These are phyloP conservation scores for Neophaeococcomyces mojaviensis DNA, from an alignment of 2,329 filamentous ascomycete genomes.

Conservation along the genomic window DNA sequence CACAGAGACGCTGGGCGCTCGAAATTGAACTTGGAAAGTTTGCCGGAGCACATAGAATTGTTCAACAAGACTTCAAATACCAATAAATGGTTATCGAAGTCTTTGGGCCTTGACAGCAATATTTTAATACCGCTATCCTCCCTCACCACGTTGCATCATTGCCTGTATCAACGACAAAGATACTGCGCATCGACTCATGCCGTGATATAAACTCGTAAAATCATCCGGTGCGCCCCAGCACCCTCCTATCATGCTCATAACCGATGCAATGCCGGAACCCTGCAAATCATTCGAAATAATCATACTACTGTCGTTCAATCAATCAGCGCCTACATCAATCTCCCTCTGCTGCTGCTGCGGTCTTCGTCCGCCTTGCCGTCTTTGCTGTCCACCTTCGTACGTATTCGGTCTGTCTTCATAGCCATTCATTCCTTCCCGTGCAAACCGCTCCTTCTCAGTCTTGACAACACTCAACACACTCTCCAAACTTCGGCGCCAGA, in stretches of 20 bases:
- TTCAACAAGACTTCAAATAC: too few species aligned
- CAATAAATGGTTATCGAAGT: too few species aligned
- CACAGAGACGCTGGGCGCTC: background rate
- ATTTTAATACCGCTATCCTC: too few species aligned
- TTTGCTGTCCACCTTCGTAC: conserved; percentile 5
- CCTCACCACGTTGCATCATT: too few species aligned
- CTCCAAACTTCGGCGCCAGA: conserved; percentile 77
- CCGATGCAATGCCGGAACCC: too few species aligned
- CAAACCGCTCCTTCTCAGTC: conserved; percentile 71
- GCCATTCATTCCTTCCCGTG: conserved; percentile 49
- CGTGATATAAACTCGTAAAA: too few species aligned
- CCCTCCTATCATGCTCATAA: too few species aligned
- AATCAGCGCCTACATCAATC: conserved; percentile 14
- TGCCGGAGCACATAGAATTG: background rate
- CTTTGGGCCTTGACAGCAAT: background rate
- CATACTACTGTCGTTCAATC: background rate
- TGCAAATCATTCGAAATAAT: too few species aligned
- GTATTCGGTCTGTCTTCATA: conserved; percentile 10
- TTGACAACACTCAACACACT: conserved; percentile 71
- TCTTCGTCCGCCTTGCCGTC: conserved; percentile 5
- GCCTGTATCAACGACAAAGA: too few species aligned
- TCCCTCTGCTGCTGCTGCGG: conserved; percentile 9
- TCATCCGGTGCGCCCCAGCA: too few species aligned
- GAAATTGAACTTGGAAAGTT: background rate
- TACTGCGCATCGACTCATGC: too few species aligned